Conservation (phyloP, 306 rosid genomes). For the Corylus americana region DNA sequence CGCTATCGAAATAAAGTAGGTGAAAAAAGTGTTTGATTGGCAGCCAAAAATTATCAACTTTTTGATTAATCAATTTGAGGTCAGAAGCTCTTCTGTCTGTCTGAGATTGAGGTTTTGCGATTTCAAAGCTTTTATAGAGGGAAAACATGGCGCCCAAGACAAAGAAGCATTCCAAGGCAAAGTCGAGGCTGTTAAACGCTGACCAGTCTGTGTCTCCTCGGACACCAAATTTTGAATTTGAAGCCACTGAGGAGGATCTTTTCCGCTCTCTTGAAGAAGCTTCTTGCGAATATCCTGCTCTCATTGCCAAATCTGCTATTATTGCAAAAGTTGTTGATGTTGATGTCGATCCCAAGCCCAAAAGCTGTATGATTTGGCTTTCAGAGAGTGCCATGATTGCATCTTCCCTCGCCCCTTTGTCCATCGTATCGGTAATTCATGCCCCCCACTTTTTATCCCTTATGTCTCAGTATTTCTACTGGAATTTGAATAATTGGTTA, state of each 20-base stretch:
- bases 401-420: conserved; percentile 54
- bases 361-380: conserved; percentile 62
- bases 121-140: not conserved
- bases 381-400: conserved; percentile 73
- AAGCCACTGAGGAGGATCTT: conserved; percentile 39
- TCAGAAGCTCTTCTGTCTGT: too few species aligned
- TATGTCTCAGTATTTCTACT: not conserved
- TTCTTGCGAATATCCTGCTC: conserved; percentile 52
- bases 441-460: not conserved
- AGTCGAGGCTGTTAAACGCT: conserved; percentile 42
- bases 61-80: too few species aligned
- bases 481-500: not conserved
- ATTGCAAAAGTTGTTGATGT: conserved; percentile 45
- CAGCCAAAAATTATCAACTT: too few species aligned
- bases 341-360: conserved; percentile 30
- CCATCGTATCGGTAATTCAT: conserved; percentile 66
- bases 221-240: conserved; percentile 32
- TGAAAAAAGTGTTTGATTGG: too few species aligned
- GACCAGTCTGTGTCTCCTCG: conserved; percentile 37
- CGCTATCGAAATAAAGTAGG: too few species aligned
- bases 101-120: not conserved
- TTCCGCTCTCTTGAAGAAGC: conserved; percentile 49
- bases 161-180: conserved; percentile 55
- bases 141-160: conserved; percentile 69
- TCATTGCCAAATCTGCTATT: conserved; percentile 58